Percentiles rank a stretch among this genome's conserved stretches.
These are phyloP conservation scores for Penicillium sp. DNA, from an alignment of 2,329 filamentous ascomycete genomes.

Conservation along the genomic window DNA sequence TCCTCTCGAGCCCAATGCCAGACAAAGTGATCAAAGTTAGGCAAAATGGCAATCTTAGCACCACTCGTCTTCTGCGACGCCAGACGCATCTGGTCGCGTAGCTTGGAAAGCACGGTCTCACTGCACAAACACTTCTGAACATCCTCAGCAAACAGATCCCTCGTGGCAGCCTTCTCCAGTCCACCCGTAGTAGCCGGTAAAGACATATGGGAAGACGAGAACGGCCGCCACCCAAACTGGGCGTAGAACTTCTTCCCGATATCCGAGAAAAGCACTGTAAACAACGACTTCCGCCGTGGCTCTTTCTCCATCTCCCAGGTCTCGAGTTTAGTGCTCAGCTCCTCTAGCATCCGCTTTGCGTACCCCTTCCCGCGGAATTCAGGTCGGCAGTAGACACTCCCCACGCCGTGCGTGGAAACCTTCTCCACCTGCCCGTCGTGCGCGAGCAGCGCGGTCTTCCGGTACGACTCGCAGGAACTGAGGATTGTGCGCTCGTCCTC, in stretches of 20 bases:
- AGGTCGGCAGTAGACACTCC: conserved; percentile 73
- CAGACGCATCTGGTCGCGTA: conserved; percentile 62
- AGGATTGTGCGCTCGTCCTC: conserved; percentile 49
- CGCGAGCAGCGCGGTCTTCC: conserved; percentile 43
- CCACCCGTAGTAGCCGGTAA: conserved; percentile 50
- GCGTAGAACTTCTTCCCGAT: conserved; percentile 83
- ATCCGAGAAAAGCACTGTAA: conserved; percentile 82
- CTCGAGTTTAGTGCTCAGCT: conserved; percentile 59
- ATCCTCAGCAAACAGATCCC: conserved; percentile 35
- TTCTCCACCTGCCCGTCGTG: conserved; percentile 58
- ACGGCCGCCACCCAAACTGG: conserved; percentile 72
- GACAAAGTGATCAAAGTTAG: conserved; percentile 65
- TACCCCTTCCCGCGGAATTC: conserved; percentile 71
- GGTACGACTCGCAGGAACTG: conserved; percentile 58
- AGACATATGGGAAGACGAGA: conserved; percentile 69
- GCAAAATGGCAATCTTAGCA: conserved; percentile 65
- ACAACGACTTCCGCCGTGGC: conserved; percentile 50
- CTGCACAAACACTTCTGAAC: conserved; percentile 51
- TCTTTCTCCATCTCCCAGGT: conserved; percentile 53
- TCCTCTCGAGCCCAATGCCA: conserved; percentile 84
- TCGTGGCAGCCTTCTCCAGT: conserved; percentile 22
- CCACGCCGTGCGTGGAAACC: conserved; percentile 67
- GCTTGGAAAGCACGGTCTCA: conserved; percentile 62
- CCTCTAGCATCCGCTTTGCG: conserved; percentile 70
- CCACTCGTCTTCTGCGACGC: conserved; percentile 41